A percentile compares a stretch with the other conserved stretches of the same genome.
Evolutionary conservation across 805 yeast genomes (phyloP).

Genomic region (Candida saitoana): DNA sequence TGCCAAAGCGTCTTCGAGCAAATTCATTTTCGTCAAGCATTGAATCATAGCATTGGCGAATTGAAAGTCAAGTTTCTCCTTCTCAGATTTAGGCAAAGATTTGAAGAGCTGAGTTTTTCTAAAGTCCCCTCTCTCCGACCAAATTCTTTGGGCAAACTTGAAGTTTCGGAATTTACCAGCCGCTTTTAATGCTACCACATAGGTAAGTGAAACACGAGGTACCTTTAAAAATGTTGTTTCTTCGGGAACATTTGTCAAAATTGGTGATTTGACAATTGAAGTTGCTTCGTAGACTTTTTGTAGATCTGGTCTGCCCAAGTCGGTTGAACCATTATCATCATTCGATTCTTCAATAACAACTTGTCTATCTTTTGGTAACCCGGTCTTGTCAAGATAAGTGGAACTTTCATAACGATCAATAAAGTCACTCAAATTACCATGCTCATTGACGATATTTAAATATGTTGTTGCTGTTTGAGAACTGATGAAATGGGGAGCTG

Average conservation of each 20-base stretch:
- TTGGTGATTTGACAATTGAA: conserved; percentile 19
- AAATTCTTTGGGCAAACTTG: conserved; percentile 58
- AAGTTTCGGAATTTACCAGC: conserved; percentile 54
- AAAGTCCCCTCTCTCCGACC: conserved; percentile 77
- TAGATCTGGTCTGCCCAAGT: background rate
- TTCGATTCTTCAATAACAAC: conserved; percentile 10
- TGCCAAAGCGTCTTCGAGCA: conserved; percentile 65
- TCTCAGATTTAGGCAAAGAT: conserved; percentile 26
- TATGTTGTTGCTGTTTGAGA: conserved; percentile 45
- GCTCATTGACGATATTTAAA: conserved; percentile 43
- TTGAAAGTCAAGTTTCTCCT: conserved; percentile 50
- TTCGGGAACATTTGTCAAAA: conserved; percentile 9
- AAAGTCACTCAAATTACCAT: conserved; percentile 32
- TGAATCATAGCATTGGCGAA: conserved; percentile 73
- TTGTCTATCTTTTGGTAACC: conserved; percentile 15
- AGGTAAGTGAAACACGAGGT: conserved; percentile 42
- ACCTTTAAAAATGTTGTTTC: conserved; percentile 10
- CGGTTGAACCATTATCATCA: background rate
- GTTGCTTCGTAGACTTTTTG: conserved; percentile 6
- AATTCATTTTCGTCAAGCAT: conserved; percentile 51
- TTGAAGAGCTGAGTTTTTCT: conserved; percentile 54
- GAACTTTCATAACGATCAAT: conserved; percentile 26
- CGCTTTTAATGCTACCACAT: conserved; percentile 61
- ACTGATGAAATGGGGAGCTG: conserved; percentile 42
- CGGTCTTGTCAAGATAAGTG: conserved; percentile 25